Evolutionary conservation across 345 rosid genomes (phyloP), one percentile per base, ranked within the genome.

Genomic region (Eutrema japonicum): DNA sequence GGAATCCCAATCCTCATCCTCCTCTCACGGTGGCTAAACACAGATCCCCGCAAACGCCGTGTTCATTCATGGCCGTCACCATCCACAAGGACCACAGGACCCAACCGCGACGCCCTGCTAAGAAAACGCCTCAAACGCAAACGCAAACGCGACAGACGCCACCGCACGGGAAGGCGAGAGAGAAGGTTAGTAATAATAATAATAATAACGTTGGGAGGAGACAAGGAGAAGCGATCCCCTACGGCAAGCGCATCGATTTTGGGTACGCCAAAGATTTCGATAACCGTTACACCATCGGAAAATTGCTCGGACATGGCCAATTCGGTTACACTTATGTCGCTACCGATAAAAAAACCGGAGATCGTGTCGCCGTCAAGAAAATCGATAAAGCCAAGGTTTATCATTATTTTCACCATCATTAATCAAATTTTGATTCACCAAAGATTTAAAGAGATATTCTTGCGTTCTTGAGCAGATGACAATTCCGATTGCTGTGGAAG

Each of bases 261-360:
- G 97, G 94, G 14, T 92, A 92, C 72, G 81, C 77, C 29, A 92
- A 88, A 81, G 91, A 89, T 85, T 92, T 92, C 58, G 90, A 84
- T 56, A 68, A 71, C 37, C 81, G 89, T 35, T 89, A 86, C 75
- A 76, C 84, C 49, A 84, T 88, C 55, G 97, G 97, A 14, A 88
- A 87, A 58, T 77, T 92, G 74, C 70, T 92, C 55, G 97, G 97
- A 62, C 97, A 92, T 72, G 97, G 97, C 12, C 97, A 92, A 68
- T 92, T 92, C 59, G 96, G 97, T 47, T 92, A 92, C 51, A 92
- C 97, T 10, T 92, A 89, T 72, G 96, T 89, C 41, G 97, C 96
- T 56, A 81, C 80, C 55, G 94, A 89, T 53, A 89, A 88, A 78
- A 66, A 40, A 10, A 83, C 71, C 57, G 91, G 86, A 47, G 92